A percentile compares a stretch with the other conserved stretches of the same genome.
Evolutionary conservation across 1,284 basidiomycete species (phyloP).

Genomic region (Cryptococcus deneoformans): DNA sequence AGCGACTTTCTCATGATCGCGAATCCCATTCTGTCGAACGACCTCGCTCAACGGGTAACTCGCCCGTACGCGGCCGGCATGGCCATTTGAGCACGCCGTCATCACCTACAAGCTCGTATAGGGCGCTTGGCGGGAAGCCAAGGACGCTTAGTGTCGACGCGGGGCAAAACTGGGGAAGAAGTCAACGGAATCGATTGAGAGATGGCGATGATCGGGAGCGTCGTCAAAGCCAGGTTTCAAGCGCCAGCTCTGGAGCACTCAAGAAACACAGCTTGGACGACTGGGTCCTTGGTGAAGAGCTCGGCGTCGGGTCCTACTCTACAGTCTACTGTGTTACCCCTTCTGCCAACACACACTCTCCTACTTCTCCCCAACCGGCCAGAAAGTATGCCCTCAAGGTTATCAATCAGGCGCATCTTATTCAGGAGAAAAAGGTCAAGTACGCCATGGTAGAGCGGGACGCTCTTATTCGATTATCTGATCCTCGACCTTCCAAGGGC

Average conservation of each 20-base stretch:
- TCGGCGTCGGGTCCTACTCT: conserved; percentile 49
- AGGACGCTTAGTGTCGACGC: conserved; percentile 27
- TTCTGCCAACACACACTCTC: conserved; percentile 11
- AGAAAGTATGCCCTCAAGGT: conserved; percentile 54
- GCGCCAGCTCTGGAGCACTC: conserved; percentile 6
- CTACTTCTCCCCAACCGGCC: conserved; percentile 20
- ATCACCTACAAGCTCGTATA: conserved; percentile 11
- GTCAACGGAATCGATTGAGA: conserved; percentile 4
- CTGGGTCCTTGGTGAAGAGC: conserved; percentile 47
- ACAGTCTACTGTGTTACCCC: conserved; percentile 32
- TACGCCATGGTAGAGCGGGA: conserved; percentile 56
- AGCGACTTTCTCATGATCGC: conserved; percentile 5
- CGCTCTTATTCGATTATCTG: conserved; percentile 51
- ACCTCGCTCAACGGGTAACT: too few relatives aligned
- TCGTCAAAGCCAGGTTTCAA: conserved; percentile 34
- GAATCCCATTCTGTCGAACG: background rate
- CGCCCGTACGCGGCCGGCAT: conserved; percentile 10
- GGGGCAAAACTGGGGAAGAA: conserved; percentile 1
- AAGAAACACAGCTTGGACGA: conserved; percentile 34
- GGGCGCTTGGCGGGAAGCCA: conserved; percentile 6
- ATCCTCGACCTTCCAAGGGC: conserved; percentile 39
- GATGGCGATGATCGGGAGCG: conserved; percentile 26
- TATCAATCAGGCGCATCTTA: conserved; percentile 53
- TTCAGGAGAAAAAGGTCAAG: conserved; percentile 54
- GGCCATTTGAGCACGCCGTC: conserved; percentile 17